phyloP scores from a whole-genome alignment of 208 protist genomes.

The Crithidia thermophila region DNA sequence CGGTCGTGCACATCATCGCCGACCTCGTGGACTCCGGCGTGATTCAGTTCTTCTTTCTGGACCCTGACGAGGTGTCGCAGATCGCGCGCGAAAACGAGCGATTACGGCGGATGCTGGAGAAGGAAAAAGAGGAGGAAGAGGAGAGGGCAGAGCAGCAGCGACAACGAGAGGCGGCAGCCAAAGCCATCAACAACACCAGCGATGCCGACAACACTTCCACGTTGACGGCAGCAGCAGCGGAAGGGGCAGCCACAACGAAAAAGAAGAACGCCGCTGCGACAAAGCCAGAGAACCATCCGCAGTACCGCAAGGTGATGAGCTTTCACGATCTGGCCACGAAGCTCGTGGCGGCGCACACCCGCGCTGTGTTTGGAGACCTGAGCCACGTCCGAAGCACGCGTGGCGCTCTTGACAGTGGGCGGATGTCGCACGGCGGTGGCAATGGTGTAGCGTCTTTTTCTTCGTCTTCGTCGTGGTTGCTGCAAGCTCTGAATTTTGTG shows the following conservation, averaged over 20 bases:
- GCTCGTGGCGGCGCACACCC: slow-evolving; percentile 18
- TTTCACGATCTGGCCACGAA: slow-evolving; percentile 23
- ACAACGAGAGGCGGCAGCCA: neutral
- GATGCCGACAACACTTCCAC: neutral
- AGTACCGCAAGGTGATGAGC: slow-evolving; percentile 25
- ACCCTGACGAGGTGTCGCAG: slow-evolving; percentile 13
- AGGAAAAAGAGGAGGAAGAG: slow-evolving; percentile 3
- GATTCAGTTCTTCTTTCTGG: slow-evolving; percentile 23
- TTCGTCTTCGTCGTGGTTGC: slow-evolving; percentile 7
- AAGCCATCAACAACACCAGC: neutral
- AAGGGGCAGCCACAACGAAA: too few relatives aligned
- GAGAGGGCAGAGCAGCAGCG: slow-evolving; percentile 5
- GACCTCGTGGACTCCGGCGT: slow-evolving; percentile 19
- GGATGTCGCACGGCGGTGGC: neutral
- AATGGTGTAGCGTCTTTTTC: neutral
- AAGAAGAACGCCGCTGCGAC: neutral
- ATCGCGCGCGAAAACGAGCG: slow-evolving; percentile 15
- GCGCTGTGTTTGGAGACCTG: slow-evolving; percentile 12
- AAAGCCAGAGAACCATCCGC: slow-evolving; percentile 17
- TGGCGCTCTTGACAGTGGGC: neutral
- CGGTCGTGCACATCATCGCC: slow-evolving; percentile 18
- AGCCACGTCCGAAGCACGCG: neutral
- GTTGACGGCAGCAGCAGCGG: neutral
- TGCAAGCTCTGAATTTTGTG: neutral
- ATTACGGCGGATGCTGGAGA: slow-evolving; percentile 10